These are phyloP conservation scores for Phalaenopsis equestris DNA, from an alignment of 106 monocot species.

Conservation along the genomic window DNA sequence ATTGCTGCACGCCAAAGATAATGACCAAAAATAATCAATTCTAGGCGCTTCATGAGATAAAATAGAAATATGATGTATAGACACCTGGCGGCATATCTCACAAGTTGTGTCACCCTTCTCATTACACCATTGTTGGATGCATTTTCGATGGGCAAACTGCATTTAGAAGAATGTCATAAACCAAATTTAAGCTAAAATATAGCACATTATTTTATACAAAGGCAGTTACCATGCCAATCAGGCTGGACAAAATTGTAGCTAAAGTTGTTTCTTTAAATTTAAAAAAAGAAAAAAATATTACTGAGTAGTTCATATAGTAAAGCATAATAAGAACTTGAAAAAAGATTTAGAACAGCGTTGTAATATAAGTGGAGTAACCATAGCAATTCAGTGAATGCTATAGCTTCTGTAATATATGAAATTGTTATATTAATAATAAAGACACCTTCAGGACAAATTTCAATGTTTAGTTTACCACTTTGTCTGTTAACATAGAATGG, in stretches of 20 bases:
- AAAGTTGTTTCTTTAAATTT: not conserved
- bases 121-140: conserved; percentile 52
- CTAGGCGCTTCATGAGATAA: not conserved
- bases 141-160: conserved; percentile 51
- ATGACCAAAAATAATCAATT: not conserved
- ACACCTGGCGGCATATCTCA: conserved; percentile 51
- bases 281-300: not conserved
- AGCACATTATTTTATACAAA: not conserved
- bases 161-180: not conserved
- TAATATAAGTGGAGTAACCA: not conserved
- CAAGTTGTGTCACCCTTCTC: conserved; percentile 51
- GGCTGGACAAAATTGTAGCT: not conserved
- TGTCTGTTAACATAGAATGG: not conserved
- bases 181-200: not conserved
- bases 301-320: not conserved
- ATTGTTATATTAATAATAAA: not conserved
- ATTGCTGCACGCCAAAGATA: conserved; percentile 24
- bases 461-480: not conserved
- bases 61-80: not conserved
- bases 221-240: not conserved
- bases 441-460: not conserved
- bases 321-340: not conserved
- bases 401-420: not conserved
- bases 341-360: not conserved
- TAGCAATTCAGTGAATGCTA: not conserved